Base-by-base conservation (phyloP, 2,329 filamentous ascomycete genomes). In the Alternaria sp. region DNA sequence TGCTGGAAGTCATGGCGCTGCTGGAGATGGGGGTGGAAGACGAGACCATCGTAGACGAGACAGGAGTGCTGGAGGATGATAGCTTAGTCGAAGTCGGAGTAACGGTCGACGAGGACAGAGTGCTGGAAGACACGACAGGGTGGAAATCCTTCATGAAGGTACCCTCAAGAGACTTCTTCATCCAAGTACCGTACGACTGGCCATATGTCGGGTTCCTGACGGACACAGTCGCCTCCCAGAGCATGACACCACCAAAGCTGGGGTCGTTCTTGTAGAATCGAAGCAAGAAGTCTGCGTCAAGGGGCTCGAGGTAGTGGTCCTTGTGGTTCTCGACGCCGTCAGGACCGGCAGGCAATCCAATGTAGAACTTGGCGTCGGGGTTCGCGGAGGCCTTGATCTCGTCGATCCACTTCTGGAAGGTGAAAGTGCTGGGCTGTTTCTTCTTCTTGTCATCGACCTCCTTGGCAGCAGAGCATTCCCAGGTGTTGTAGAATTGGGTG, bases 211-310 rank as follows among this genome's bases (percentile, higher is more conserved):
- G 59, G 70, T 87, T 87, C 56, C 78, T 77, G 12, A 80, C 75
- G n/a, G 82, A 82, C 11, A 80, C 79, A 2, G 84, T 86, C 6
- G 86, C 84, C 56, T 88, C 86, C 85, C 85, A 89, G 6, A 89
- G 73, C 87, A 88, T 89, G 44, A 88, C 79, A 77, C 87, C 87
- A 44, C 86, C 87, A 66, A 89, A 89, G 2, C 75, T 77, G 21
- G 78, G 60, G 2, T 78, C 72, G 15, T 30, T 46, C 46, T 66
- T 50, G 66, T 75, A 74, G 37, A 71, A 72, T 64, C 80, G 81
- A 23, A 88, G 75, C 56, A 88, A 67, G 3, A 71, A 69, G 57
- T 82, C 74, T 3, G 83, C 85, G 62, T 87, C 81, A 1, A 69
- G 61, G 0, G 84, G 84, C 2, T 72, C 75, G 15, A 89, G 74